These are phyloP conservation scores for Centaurea solstitialis DNA, from an alignment of 129 eudicot species.

Conservation along the genomic window DNA sequence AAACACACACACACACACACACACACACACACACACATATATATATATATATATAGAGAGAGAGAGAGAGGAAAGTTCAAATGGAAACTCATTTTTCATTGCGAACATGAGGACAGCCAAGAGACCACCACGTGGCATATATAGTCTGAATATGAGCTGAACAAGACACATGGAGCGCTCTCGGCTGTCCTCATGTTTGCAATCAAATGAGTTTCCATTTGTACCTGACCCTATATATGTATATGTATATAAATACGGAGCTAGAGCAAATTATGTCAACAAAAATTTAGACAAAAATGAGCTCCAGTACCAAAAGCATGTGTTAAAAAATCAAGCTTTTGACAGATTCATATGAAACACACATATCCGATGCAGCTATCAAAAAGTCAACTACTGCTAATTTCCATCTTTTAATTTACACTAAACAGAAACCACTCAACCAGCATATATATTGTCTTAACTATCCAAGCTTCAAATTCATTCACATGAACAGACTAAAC, in stretches of 20 bases:
- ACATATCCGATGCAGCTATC: background rate
- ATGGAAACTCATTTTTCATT: no score
- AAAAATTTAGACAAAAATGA: background rate
- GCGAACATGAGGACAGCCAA: no score
- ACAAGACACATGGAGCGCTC: no score
- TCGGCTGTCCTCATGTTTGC: no score
- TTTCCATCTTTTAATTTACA: background rate
- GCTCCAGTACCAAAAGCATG: constrained; percentile 2
- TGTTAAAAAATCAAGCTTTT: background rate
- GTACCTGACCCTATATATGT: no score
- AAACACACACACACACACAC: no score
- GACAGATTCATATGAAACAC: background rate
- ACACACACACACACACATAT: no score
- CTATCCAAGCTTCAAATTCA: constrained; percentile 1
- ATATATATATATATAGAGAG: no score
- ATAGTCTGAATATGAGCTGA: no score
- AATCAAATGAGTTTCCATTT: no score
- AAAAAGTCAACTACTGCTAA: constrained; percentile 19
- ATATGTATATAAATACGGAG: background rate
- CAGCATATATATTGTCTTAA: background rate
- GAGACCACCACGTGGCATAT: no score
- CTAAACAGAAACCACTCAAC: background rate
- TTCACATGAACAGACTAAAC: background rate
- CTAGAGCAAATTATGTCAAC: background rate
- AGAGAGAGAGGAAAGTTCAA: no score